Percentiles rank a stretch among this genome's conserved stretches.
These are phyloP conservation scores for Trichoderma simmonsii DNA, from an alignment of 2,329 filamentous ascomycete species.

Conservation along the genomic window DNA sequence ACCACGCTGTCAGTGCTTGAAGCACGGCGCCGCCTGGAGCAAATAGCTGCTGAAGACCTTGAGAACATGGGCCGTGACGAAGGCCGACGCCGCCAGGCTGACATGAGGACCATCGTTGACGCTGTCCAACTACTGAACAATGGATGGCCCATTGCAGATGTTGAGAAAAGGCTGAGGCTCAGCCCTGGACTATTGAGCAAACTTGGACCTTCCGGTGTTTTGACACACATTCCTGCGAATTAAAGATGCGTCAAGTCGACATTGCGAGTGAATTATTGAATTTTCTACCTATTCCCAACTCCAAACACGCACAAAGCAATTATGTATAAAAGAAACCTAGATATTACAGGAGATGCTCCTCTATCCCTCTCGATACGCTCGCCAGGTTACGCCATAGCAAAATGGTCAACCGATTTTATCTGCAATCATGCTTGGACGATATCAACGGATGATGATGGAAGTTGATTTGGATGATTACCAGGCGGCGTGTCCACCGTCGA, in stretches of 20 bases:
- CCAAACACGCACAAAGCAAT: neutral
- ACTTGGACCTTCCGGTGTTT: conserved; percentile 41
- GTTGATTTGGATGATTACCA: conserved; percentile 42
- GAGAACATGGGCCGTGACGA: conserved; percentile 36
- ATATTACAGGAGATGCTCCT: neutral
- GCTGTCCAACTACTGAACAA: conserved; percentile 43
- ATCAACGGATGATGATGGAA: neutral
- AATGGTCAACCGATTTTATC: neutral
- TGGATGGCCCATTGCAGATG: conserved; percentile 38
- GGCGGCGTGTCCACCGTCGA: conserved; percentile 67
- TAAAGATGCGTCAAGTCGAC: conserved; percentile 14
- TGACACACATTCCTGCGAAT: conserved; percentile 36
- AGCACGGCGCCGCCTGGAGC: conserved; percentile 44
- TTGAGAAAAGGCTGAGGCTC: conserved; percentile 47
- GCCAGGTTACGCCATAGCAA: neutral
- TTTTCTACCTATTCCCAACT: conserved; percentile 10
- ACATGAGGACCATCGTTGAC: conserved; percentile 47
- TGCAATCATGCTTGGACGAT: neutral
- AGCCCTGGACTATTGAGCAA: conserved; percentile 44
- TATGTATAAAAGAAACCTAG: neutral
- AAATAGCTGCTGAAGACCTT: conserved; percentile 43
- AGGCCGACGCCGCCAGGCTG: conserved; percentile 43
- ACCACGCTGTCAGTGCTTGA: conserved; percentile 49
- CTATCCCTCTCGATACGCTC: neutral
- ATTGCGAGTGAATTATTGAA: neutral